Percentiles rank a stretch among this genome's conserved stretches.
phyloP scores from a whole-genome alignment of 352 stramenopile genomes.

The Globisporangium cederbergense region DNA sequence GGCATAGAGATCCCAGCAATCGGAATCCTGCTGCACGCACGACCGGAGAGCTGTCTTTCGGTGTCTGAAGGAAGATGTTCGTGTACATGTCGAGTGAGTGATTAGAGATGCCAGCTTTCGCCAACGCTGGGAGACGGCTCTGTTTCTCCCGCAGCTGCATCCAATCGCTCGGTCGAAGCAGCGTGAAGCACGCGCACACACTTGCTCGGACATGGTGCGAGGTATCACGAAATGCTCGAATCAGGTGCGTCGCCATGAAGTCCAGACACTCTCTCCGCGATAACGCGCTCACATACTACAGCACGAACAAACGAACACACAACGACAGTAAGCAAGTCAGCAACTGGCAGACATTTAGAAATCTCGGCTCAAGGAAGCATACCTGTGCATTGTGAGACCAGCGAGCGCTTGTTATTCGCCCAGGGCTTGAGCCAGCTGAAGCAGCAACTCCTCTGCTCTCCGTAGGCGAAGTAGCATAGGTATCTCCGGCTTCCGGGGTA shows the following conservation, averaged over 20 bases:
- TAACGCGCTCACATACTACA: slow-evolving; percentile 13
- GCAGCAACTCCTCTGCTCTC: neutral
- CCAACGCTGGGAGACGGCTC: slow-evolving; percentile 32
- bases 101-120: slow-evolving; percentile 15
- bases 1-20: slow-evolving; percentile 68
- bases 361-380: neutral
- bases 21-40: slow-evolving; percentile 78
- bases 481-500: neutral
- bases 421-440: slow-evolving; percentile 4
- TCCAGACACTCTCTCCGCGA: slow-evolving; percentile 55
- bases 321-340: neutral
- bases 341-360: neutral
- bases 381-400: slow-evolving; percentile 23
- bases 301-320: neutral
- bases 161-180: slow-evolving; percentile 74
- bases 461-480: neutral
- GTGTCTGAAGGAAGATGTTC: slow-evolving; percentile 70
- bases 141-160: slow-evolving; percentile 43
- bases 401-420: slow-evolving; percentile 4
- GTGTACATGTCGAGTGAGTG: slow-evolving; percentile 66
- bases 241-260: slow-evolving; percentile 76
- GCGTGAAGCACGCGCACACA: slow-evolving; percentile 84
- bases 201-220: slow-evolving; percentile 85
- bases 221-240: slow-evolving; percentile 80
- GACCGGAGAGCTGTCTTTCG: slow-evolving; percentile 73